Conservation (phyloP, 225 moss, liverwort and hornwort species). For the Marchantia polymorpha region DNA sequence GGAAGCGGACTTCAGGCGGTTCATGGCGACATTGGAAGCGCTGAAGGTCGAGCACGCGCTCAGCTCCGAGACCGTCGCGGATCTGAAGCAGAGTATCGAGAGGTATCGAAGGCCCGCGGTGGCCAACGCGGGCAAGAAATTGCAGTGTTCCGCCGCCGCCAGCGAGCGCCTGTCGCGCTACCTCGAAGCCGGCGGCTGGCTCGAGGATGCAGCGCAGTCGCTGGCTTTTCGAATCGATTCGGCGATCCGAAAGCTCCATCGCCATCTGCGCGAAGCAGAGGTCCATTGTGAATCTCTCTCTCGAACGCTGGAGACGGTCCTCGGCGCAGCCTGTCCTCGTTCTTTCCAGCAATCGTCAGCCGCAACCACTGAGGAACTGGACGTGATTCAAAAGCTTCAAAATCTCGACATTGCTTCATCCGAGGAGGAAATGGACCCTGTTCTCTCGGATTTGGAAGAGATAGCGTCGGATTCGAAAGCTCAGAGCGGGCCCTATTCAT, state of each 20-base stretch:
- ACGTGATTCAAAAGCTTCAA: background rate
- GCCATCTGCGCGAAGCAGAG: conserved; percentile 21
- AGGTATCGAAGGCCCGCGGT: conserved; percentile 52
- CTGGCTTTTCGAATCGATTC: conserved; percentile 64
- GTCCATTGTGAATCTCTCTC: background rate
- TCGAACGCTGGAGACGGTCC: background rate
- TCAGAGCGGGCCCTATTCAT: conserved; percentile 22
- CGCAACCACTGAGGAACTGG: background rate
- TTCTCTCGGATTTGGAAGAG: background rate
- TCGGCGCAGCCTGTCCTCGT: background rate
- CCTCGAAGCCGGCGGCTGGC: conserved; percentile 63
- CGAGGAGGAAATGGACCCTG: background rate
- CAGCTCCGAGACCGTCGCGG: background rate
- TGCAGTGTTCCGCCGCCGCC: background rate
- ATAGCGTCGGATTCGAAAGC: conserved; percentile 25
- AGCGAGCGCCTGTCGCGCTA: conserved; percentile 65
- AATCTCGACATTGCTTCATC: background rate
- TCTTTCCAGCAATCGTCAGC: background rate
- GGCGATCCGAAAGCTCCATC: conserved; percentile 55
- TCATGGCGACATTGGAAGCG: too few relatives aligned
- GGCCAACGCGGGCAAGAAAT: conserved; percentile 31
- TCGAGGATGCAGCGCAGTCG: conserved; percentile 55
- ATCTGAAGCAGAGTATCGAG: conserved; percentile 22
- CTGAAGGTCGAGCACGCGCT: background rate
- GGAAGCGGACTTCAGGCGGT: too few relatives aligned